Evolutionary conservation across 1,284 basidiomycete species (phyloP), one percentile per base, ranked within the genome.

Genomic region (Ceratobasidium sp.): DNA sequence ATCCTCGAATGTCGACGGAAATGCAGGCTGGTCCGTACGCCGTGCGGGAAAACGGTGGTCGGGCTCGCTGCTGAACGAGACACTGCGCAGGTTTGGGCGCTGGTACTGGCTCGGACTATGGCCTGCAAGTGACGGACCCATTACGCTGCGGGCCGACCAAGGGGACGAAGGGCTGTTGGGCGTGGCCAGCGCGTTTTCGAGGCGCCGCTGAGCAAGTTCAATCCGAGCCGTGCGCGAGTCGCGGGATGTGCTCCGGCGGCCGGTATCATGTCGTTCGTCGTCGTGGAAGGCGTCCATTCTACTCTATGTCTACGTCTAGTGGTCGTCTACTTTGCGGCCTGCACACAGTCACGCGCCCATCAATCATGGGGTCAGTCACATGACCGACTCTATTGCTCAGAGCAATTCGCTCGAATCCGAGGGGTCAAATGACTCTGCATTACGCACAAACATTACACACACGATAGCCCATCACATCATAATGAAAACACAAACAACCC

Each of bases 1-100:
- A 76, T 91, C 90, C 79, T 91, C 90, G 78, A 90, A 86, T 2
- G 88, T 89, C 62, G 87, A 89, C 9, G 85, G 82, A 77, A 90
- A 87, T 5, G 81, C 79, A 45, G 64, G 61, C 23, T 87, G 83
- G 43, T 83, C 82, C 65, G 88, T 89, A 72, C 89, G 86, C 84
- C 60, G 62, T 10, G 64, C 52, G 21, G 70, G 74, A 58, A 74
- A 57, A 9, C 74, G 74, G 43, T 74, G 65, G 39, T 71, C 64
- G 9, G 72, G 64, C 45, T 74, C 64, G 34, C 61, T 72, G 45
- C 74, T 74, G 45, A 76, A 76, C 55, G 74, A 75, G 43, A 74
- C 74, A 43, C 74, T 75, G n/a, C 74, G 74, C 30, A 69, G 48
- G 8, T 69, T 46, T 21, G 57, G 57, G 5, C 60, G 62, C 8